phyloP scores from a whole-genome alignment of 1,139 yeast species.

The Yamadazyma triangularis region DNA sequence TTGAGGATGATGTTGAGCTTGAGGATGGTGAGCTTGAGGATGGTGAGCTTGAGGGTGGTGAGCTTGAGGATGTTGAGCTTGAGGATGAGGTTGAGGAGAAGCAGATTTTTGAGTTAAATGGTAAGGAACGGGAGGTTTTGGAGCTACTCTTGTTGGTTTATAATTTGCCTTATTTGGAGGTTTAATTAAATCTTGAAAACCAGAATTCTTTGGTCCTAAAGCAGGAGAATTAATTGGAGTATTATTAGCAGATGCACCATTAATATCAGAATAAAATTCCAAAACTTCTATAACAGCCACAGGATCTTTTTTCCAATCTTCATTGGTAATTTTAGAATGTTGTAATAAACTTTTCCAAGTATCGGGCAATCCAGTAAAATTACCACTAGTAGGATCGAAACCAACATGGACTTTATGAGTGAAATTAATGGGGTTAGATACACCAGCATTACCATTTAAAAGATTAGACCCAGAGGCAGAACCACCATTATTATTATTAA shows the following conservation, averaged over 20 bases:
- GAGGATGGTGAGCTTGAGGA: too few relatives aligned
- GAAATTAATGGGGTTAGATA: conserved; percentile 75
- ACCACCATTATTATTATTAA: conserved; percentile 10
- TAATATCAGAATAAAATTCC: conserved; percentile 66
- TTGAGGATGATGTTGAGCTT: too few relatives aligned
- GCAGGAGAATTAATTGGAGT: conserved; percentile 22
- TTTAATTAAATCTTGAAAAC: conserved; percentile 12
- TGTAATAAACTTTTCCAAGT: conserved; percentile 73
- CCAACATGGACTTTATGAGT: conserved; percentile 64
- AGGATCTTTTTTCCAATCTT: conserved; percentile 80
- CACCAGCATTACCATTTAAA: conserved; percentile 27
- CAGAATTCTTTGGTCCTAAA: conserved; percentile 1
- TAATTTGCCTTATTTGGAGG: conserved; percentile 12
- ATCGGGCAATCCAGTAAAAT: conserved; percentile 73
- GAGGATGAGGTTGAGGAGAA: too few relatives aligned
- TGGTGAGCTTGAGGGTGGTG: too few relatives aligned
- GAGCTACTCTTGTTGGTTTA: conserved; percentile 41
- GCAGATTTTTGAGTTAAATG: too few relatives aligned
- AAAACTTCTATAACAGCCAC: conserved; percentile 88
- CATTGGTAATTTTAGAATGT: conserved; percentile 75
- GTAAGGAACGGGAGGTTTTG: conserved; percentile 43
- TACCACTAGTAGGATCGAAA: conserved; percentile 69
- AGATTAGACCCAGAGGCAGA: not conserved
- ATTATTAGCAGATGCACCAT: conserved; percentile 26
- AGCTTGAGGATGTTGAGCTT: too few relatives aligned